A percentile compares a stretch with the other conserved stretches of the same genome.
These are phyloP conservation scores for Musa beccarii DNA, from an alignment of 176 grass and related monocot species.

Conservation along the genomic window DNA sequence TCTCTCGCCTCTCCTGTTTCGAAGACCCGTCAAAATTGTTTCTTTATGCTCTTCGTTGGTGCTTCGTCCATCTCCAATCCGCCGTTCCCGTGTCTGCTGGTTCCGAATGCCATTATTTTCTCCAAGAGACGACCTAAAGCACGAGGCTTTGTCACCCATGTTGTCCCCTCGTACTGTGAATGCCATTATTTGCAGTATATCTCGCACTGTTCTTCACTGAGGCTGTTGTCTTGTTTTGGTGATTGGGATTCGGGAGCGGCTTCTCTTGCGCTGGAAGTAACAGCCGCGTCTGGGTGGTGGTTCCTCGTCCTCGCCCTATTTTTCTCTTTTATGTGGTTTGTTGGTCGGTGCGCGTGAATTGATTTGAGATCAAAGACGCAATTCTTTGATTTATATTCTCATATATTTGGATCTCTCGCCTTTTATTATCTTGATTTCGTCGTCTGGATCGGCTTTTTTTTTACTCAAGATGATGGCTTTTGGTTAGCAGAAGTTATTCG, in stretches of 20 bases:
- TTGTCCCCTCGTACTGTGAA: neutral
- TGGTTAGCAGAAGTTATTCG: neutral
- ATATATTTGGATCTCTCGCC: neutral
- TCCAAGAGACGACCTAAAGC: neutral
- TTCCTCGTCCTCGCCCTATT: neutral
- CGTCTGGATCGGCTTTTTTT: neutral
- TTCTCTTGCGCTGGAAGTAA: neutral
- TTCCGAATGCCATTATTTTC: neutral
- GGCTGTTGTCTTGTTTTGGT: neutral
- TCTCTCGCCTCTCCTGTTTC: neutral
- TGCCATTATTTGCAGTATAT: neutral
- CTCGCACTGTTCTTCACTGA: neutral
- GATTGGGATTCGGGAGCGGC: neutral
- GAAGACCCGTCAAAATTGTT: neutral
- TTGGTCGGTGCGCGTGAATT: neutral
- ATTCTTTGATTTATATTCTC: neutral
- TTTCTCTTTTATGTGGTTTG: neutral
- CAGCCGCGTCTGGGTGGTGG: neutral
- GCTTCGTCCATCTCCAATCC: neutral
- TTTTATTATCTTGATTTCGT: neutral
- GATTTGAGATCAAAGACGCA: neutral
- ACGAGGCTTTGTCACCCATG: neutral
- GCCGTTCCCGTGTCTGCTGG: no score
- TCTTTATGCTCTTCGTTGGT: neutral
- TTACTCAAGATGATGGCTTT: conserved; percentile 2